Base-by-base conservation (phyloP, 2,329 filamentous ascomycete species). In the Pestalotiopsis sp. region DNA sequence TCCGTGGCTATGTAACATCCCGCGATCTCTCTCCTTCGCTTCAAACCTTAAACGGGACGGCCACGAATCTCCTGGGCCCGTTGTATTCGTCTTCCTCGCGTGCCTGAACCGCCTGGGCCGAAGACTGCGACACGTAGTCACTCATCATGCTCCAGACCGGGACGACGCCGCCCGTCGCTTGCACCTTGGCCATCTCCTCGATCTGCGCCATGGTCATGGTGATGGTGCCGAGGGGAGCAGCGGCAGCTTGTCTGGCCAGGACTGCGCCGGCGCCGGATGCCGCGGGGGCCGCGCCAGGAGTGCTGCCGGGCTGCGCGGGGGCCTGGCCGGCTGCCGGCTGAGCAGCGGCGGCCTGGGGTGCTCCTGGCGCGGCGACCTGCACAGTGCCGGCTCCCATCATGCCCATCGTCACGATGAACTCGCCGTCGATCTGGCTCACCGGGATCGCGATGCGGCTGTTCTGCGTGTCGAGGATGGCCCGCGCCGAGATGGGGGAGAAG, bases 361-460 rank as follows among this genome's bases (percentile, higher is more conserved):
- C 20, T 35, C 30, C 30, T 9, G 52, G 52, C 3, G 64, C 52
- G 7, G 35, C 26, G 35, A 66, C 64, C 38, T 66, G 64, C 20
- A 66, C 35, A 11, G 52, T 58, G 10, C 64, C 64, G 26, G 64
- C 17, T 10, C 64, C 67, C 62, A 68, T 66, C 17, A 72, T 68
- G 48, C 68, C 65, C 71, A 72, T 72, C 17, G 70, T 71, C 17
- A 72, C 60, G 7, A 72, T 72, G 57, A 72, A 72, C 62, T 72
- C 71, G 62, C 71, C 71, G 44, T 72, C 71, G 11, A 72, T 68
- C 58, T 71, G 68, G 56, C 40, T 69, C 2, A 72, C 70, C 22
- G 71, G 70, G 4, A 72, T 69, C 22, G 70, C 71, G 38, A 72
- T 70, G 38, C 71, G 71, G 52, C 64, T 66, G 17, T 71, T 71